A percentile compares a stretch with the other conserved stretches of the same genome.
Evolutionary conservation across 129 eudicot genomes (phyloP).

Genomic region (Flaveria ramosissima): DNA sequence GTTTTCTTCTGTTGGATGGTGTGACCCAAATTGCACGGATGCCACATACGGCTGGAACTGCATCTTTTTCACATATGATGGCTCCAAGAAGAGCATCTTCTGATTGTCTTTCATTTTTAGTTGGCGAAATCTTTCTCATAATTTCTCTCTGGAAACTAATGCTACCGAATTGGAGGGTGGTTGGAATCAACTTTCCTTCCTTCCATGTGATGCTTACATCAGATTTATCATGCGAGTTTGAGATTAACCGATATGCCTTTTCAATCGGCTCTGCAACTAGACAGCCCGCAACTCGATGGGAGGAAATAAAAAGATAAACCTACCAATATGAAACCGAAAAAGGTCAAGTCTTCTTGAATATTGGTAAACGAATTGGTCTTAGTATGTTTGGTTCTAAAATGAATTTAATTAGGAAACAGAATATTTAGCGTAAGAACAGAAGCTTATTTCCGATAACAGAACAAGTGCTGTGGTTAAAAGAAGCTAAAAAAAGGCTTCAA

Average conservation of each 20-base stretch:
- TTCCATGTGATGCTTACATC: slow-evolving; percentile 21
- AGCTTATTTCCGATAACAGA: too few relatives aligned
- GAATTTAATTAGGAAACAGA: too few relatives aligned
- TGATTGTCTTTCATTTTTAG: slow-evolving; percentile 24
- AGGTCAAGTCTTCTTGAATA: not conserved
- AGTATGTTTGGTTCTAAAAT: too few relatives aligned
- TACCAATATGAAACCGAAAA: slow-evolving; percentile 17
- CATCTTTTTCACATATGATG: slow-evolving; percentile 62
- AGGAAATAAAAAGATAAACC: slow-evolving; percentile 66
- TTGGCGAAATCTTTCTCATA: slow-evolving; percentile 26
- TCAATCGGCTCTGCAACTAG: slow-evolving; percentile 59
- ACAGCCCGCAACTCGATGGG: slow-evolving; percentile 66
- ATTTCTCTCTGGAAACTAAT: slow-evolving; percentile 68
- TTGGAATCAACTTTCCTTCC: slow-evolving; percentile 38
- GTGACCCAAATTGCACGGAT: slow-evolving; percentile 90
- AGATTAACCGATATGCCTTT: slow-evolving; percentile 48
- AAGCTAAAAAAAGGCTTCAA: too few relatives aligned
- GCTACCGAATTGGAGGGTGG: slow-evolving; percentile 55
- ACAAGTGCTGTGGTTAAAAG: too few relatives aligned
- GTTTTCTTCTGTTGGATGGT: slow-evolving; percentile 74
- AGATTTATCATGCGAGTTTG: slow-evolving; percentile 39
- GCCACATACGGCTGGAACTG: slow-evolving; percentile 70
- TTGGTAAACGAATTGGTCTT: not conserved
- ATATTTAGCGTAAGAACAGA: too few relatives aligned
- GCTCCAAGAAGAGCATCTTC: slow-evolving; percentile 44